phyloP scores from a whole-genome alignment of 2,329 filamentous ascomycete species.

The Setomelanomma holmii region DNA sequence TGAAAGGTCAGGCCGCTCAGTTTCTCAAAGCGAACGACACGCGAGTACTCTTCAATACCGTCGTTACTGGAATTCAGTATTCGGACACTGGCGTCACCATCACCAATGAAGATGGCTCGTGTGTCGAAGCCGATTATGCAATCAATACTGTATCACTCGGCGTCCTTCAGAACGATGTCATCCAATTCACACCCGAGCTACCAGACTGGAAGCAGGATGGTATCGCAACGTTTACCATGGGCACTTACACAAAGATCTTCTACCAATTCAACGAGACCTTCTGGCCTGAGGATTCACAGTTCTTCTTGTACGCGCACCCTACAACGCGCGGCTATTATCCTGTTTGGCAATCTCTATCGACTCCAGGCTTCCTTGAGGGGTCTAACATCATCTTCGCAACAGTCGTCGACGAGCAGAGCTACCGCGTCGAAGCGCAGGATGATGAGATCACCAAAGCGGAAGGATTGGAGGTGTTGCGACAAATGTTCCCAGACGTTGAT shows the following conservation, averaged over 20 bases:
- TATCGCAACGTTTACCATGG: conserved; percentile 71
- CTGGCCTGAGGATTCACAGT: conserved; percentile 65
- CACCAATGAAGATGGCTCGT: conserved; percentile 61
- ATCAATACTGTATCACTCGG: conserved; percentile 73
- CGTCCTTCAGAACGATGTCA: conserved; percentile 68
- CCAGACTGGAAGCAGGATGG: conserved; percentile 70
- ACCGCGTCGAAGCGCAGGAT: conserved; percentile 65
- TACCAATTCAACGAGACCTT: conserved; percentile 72
- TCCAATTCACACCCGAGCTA: conserved; percentile 65
- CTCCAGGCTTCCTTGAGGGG: conserved; percentile 64
- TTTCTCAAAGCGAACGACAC: conserved; percentile 65
- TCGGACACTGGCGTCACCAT: conserved; percentile 61
- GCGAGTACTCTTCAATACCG: conserved; percentile 65
- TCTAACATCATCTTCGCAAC: conserved; percentile 73
- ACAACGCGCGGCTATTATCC: conserved; percentile 62
- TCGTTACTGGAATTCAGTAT: conserved; percentile 64
- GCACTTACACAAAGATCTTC: conserved; percentile 77
- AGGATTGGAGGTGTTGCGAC: conserved; percentile 62
- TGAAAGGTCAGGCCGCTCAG: conserved; percentile 63
- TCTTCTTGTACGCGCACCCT: conserved; percentile 61
- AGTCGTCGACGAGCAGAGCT: conserved; percentile 63
- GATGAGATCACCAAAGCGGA: conserved; percentile 65
- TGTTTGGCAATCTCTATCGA: conserved; percentile 69
- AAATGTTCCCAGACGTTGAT: conserved; percentile 66
- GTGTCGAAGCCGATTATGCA: conserved; percentile 67